Conservation (phyloP, 257 asterid species). For the Rauvolfia tetraphylla region DNA sequence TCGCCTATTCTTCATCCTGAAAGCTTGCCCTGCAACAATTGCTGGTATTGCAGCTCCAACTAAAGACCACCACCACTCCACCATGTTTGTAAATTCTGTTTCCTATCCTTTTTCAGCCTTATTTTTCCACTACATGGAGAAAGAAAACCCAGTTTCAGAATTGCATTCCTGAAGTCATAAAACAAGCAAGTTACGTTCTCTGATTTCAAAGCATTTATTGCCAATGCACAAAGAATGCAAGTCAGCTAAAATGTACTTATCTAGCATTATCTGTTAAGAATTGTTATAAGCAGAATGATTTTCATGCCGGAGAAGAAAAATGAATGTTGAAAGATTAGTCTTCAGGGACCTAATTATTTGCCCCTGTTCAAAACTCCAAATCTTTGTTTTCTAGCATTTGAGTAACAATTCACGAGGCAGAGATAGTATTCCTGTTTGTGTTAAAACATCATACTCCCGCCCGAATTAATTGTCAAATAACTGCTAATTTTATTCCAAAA, state of each 20-base stretch:
- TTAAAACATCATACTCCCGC: background rate
- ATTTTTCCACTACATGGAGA: background rate
- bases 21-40: constrained; percentile 72
- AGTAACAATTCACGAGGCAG: background rate
- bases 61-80: constrained; percentile 90
- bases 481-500: no score
- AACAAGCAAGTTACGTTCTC: background rate
- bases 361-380: background rate
- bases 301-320: background rate
- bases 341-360: background rate
- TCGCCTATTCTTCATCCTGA: constrained; percentile 61
- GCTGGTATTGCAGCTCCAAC: constrained; percentile 90
- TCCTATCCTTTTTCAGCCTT: background rate
- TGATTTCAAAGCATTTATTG: background rate
- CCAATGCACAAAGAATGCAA: background rate
- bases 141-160: background rate
- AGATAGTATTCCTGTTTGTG: background rate
- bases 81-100: constrained; percentile 38
- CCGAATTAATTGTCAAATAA: no score
- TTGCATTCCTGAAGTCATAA: background rate
- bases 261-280: background rate
- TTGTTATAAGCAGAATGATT: background rate
- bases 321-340: background rate
- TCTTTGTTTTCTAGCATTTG: background rate
- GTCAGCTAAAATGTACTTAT: no score